phyloP scores from a whole-genome alignment of 2,329 filamentous ascomycete genomes.

The Nakataea oryzae region DNA sequence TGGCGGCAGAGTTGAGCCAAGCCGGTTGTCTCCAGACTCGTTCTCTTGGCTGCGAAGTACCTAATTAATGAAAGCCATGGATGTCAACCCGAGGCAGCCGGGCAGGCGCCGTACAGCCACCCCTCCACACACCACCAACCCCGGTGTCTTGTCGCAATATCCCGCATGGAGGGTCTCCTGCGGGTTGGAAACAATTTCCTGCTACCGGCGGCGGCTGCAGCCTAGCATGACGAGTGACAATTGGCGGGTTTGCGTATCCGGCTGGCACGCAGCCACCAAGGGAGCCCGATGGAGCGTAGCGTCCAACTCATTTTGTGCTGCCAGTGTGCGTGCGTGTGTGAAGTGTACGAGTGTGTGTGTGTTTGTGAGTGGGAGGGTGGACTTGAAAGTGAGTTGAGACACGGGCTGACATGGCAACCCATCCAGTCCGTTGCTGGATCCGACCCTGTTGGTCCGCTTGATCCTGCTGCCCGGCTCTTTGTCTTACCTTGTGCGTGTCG shows the following conservation, averaged over 20 bases:
- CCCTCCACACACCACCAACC: not conserved
- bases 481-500: not conserved
- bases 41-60: no score
- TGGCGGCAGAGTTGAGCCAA: not conserved
- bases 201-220: no score
- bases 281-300: not conserved
- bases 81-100: not conserved
- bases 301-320: no score
- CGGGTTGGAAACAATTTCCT: not conserved
- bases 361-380: not conserved
- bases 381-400: slow-evolving; percentile 1
- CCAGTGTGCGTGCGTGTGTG: no score
- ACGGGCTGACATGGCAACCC: slow-evolving; percentile 1
- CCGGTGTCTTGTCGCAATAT: not conserved
- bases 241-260: not conserved
- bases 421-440: not conserved
- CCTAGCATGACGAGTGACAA: not conserved
- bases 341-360: no score
- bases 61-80: not conserved
- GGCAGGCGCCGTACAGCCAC: not conserved
- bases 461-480: not conserved
- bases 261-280: not conserved
- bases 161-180: not conserved
- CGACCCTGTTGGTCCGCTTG: not conserved
- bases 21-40: no score